Evolutionary conservation across 352 stramenopile species (phyloP).

Genomic region (Phytophthora foliorum): DNA sequence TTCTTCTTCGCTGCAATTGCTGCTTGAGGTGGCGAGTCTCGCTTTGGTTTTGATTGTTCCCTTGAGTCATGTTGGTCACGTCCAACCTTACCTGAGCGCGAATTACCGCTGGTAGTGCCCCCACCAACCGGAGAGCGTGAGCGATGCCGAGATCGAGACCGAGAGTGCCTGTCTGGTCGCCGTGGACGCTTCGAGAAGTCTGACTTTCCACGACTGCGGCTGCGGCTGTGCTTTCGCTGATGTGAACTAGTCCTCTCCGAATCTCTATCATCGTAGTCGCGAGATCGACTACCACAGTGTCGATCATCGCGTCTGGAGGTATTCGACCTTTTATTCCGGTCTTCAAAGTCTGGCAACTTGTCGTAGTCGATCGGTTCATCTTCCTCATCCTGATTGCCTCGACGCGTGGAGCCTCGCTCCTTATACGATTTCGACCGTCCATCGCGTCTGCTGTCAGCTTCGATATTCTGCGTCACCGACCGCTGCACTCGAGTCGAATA

Average conservation of each 20-base stretch:
- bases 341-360: constrained; percentile 78
- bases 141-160: constrained; percentile 37
- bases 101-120: neutral
- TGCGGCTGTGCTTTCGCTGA: constrained; percentile 35
- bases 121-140: constrained; percentile 23
- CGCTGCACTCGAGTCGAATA: constrained; percentile 72
- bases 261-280: constrained; percentile 15
- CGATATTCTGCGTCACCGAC: constrained; percentile 50
- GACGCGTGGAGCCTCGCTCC: constrained; percentile 11
- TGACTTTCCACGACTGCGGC: constrained; percentile 36
- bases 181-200: constrained; percentile 24
- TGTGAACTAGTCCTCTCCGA: constrained; percentile 6
- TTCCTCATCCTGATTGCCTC: constrained; percentile 43
- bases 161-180: constrained; percentile 31
- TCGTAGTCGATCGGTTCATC: constrained; percentile 85
- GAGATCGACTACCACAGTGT: constrained; percentile 8
- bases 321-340: constrained; percentile 39
- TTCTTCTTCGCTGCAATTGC: constrained; percentile 18
- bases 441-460: constrained; percentile 18
- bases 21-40: neutral
- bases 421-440: constrained; percentile 1
- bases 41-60: neutral
- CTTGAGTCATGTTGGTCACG: constrained; percentile 8
- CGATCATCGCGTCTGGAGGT: constrained; percentile 28
- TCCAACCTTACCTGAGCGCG: neutral